Base-by-base conservation (phyloP, 495 filamentous ascomycete genomes). In the Penicillium odoratum region DNA sequence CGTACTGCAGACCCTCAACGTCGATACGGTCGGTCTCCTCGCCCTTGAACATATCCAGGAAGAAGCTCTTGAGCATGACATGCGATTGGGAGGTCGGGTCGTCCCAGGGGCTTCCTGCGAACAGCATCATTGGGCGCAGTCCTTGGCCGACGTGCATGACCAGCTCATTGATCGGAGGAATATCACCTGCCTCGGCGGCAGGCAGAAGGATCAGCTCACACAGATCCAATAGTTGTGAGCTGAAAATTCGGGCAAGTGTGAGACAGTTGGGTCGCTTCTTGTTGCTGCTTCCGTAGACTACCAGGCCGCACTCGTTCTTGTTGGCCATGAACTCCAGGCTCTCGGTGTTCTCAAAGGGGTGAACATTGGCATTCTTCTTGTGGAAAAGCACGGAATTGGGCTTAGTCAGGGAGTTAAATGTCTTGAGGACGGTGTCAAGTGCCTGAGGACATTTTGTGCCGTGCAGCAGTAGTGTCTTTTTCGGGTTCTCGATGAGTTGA, bases 201-300 rank as follows among this genome's bases (percentile, higher is more conserved):
- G 81, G 81, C 56, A 96, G 86, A 38, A 98, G 79, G 61, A 88
- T 74, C 61, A 97, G 69, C 81, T 98, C 94, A 44, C 93, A 75
- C 90, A 98, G 93, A 72, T 98, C 94, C 55, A 97, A 83, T 26
- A 97, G 80, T 76, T 91, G 89, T 74, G 88, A 80, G 69, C 85
- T 81, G 68, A 96, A 98, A 16, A 87, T 88, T 50, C 94, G 85
- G 30, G 85, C 77, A n/a, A 97, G 74, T 1, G 91, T 97, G 62
- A 98, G 69, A 56, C 84, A 87, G 71, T 98, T 91, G 9, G 93
- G 94, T 16, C 94, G 83, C 79, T 98, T 98, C 81, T 98, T 98
- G 71, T 78, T 88, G 76, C 87, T 85, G 69, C 83, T 87, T 28
- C 85, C 90, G 64, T 94, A 93, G 53, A 93, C 83, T 11, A 92